Base-by-base conservation (phyloP, 1,284 basidiomycete genomes). In the Waitea zeae region DNA sequence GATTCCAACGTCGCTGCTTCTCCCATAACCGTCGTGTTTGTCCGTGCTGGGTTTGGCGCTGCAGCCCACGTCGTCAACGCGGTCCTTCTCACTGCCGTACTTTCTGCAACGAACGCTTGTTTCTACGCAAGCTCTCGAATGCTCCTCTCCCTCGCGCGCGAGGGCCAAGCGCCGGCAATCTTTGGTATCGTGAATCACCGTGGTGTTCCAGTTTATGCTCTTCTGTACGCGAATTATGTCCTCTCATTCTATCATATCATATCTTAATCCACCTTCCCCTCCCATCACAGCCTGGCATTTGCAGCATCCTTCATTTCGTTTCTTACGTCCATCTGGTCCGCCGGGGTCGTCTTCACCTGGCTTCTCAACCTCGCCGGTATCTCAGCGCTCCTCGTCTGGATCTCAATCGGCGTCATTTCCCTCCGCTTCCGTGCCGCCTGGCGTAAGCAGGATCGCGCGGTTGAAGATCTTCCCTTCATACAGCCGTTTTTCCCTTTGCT, bases 61-160 rank as follows among this genome's bases (percentile, higher is more conserved):
- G 54, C 83, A 3, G 71, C 76, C 36, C 70, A 70, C 42, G 61
- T 72, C 50, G 69, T 82, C 54, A 84, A 84, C 45, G 77, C 71
- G n/a, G 67, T 62, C 18, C 75, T 88, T 42, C 57, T 87, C 30
- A 61, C 78, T 37, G 78, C 78, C 44, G 78, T 80, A 6, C 65
- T 76, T 52, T 78, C 73, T 28, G 75, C 80, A 12, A 76, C 71
- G 6, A 67, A 71, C 41, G 70, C 71, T 17, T 69, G 72, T 44
- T 54, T 82, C 18, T 84, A 76, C 50, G 70, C 70, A 20, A 64
- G 66, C 17, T 71, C 70, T 15, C 62, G 76, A 38, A 73, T 70
- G 5, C 53, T 80, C 15, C 74, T 79, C 44, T 73, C 70, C 29
- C 61, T 86, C 30, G 69, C 78, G 1, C 60, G 75, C 32, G 68